Evolutionary conservation across 257 asterid species (phyloP).

Genomic region (Plantago ovata): DNA sequence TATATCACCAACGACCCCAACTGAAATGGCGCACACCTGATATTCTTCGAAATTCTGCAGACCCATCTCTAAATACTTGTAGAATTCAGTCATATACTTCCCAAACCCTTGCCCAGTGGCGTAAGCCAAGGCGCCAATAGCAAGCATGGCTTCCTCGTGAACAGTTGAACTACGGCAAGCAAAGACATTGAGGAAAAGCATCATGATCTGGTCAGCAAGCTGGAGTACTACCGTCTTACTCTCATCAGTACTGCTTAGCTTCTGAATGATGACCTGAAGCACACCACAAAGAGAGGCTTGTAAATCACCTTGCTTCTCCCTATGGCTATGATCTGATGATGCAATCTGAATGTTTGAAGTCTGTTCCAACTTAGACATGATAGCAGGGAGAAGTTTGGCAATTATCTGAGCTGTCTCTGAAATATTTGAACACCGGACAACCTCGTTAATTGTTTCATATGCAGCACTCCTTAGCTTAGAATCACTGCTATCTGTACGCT

Average conservation of each 20-base stretch:
- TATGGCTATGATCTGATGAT: slow-evolving; percentile 74
- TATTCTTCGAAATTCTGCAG: slow-evolving; percentile 82
- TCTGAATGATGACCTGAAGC: slow-evolving; percentile 79
- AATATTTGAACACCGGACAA: slow-evolving; percentile 65
- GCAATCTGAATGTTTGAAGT: slow-evolving; percentile 50
- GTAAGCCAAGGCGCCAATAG: slow-evolving; percentile 84
- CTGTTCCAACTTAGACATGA: slow-evolving; percentile 66
- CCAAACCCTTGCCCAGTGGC: slow-evolving; percentile 62
- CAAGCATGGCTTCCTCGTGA: slow-evolving; percentile 93
- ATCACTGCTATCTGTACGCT: slow-evolving; percentile 62
- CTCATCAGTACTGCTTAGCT: slow-evolving; percentile 54
- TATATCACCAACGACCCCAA: slow-evolving; percentile 90
- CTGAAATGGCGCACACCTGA: slow-evolving; percentile 79
- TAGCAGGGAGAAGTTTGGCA: slow-evolving; percentile 55
- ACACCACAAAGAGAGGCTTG: slow-evolving; percentile 90
- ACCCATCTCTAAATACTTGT: slow-evolving; percentile 78
- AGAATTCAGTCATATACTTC: slow-evolving; percentile 73
- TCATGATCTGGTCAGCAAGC: slow-evolving; percentile 71
- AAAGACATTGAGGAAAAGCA: slow-evolving; percentile 66
- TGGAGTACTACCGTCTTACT: slow-evolving; percentile 59
- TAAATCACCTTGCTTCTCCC: slow-evolving; percentile 82
- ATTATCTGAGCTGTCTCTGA: slow-evolving; percentile 63
- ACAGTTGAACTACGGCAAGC: slow-evolving; percentile 80
- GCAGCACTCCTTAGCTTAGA: slow-evolving; percentile 70
- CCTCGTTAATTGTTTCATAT: slow-evolving; percentile 74